Evolutionary conservation across 192 early-diverging fungal genomes (phyloP).

Genomic region (Rhizophagus clarus): DNA sequence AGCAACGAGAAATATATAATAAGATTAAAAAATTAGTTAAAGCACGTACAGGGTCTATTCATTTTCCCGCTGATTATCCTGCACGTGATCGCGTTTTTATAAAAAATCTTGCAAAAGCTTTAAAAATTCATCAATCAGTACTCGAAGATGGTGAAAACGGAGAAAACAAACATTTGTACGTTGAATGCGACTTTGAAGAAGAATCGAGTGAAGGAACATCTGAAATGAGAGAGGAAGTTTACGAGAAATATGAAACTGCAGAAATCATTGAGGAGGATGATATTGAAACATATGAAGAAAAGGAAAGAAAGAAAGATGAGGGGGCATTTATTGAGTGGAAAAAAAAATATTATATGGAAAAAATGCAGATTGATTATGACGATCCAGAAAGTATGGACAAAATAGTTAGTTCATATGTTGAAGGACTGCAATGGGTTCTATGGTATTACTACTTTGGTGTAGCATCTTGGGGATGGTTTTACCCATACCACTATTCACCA

Average conservation of each 20-base stretch:
- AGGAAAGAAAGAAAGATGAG: constrained; percentile 79
- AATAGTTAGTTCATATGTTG: constrained; percentile 78
- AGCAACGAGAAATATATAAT: constrained; percentile 52
- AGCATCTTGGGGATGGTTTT: constrained; percentile 98
- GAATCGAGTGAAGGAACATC: constrained; percentile 34
- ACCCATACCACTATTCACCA: constrained; percentile 96
- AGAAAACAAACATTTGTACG: constrained; percentile 44
- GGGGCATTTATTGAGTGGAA: constrained; percentile 68
- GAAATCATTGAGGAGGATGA: constrained; percentile 47
- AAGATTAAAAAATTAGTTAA: constrained; percentile 53
- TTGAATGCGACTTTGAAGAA: constrained; percentile 51
- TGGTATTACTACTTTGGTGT: constrained; percentile 96
- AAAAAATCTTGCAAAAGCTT: constrained; percentile 44
- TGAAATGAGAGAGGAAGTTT: constrained; percentile 54
- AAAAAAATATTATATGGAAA: constrained; percentile 56
- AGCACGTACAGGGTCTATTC: constrained; percentile 41
- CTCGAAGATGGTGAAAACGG: constrained; percentile 35
- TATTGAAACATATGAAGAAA: constrained; percentile 42
- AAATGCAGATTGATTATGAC: constrained; percentile 51
- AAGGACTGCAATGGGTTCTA: constrained; percentile 97
- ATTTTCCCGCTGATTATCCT: constrained; percentile 47
- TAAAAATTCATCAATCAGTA: constrained; percentile 37
- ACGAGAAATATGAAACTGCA: constrained; percentile 57
- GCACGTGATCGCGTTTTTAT: constrained; percentile 56
- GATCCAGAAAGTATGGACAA: constrained; percentile 49